Percentiles rank a stretch among this genome's conserved stretches.
phyloP scores from a whole-genome alignment of 257 asterid genomes.

The Ligustrum vulgare region DNA sequence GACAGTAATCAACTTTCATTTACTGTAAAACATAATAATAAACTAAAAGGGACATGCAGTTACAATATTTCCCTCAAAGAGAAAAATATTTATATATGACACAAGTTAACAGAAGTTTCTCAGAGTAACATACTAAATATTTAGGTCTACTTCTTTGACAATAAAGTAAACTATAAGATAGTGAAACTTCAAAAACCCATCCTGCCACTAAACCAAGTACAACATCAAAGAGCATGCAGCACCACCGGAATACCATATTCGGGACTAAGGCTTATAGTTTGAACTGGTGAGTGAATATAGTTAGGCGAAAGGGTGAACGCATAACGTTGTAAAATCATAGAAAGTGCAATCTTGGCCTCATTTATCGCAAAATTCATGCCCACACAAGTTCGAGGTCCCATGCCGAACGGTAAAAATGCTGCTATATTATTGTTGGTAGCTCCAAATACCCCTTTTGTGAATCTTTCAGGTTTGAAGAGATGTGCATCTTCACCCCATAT shows the following conservation, averaged over 20 bases:
- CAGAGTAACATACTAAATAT: not conserved
- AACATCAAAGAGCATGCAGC: constrained; percentile 17
- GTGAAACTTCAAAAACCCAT: not conserved
- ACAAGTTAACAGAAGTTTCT: not conserved
- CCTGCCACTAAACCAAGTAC: not conserved
- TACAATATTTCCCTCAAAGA: too few species aligned
- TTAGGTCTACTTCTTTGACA: not conserved
- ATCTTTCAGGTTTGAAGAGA: constrained; percentile 35
- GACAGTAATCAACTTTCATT: too few species aligned
- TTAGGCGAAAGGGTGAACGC: constrained; percentile 25
- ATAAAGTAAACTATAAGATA: not conserved
- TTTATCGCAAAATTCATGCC: constrained; percentile 36
- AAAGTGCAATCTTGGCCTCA: constrained; percentile 31
- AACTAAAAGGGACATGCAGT: too few species aligned
- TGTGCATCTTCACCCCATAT: constrained; percentile 36
- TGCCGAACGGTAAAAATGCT: constrained; percentile 32
- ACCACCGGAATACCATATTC: constrained; percentile 27
- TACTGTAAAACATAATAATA: too few species aligned
- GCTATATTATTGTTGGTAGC: constrained; percentile 35
- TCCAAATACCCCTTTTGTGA: constrained; percentile 31
- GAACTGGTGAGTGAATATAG: constrained; percentile 29
- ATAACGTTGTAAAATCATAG: constrained; percentile 27
- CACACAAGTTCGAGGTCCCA: constrained; percentile 37
- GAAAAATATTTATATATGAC: not conserved
- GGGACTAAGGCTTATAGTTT: constrained; percentile 24